Percentiles rank a stretch among this genome's conserved stretches.
These are phyloP conservation scores for Talinum fruticosum DNA, from an alignment of 148 eudicot species.

Conservation along the genomic window DNA sequence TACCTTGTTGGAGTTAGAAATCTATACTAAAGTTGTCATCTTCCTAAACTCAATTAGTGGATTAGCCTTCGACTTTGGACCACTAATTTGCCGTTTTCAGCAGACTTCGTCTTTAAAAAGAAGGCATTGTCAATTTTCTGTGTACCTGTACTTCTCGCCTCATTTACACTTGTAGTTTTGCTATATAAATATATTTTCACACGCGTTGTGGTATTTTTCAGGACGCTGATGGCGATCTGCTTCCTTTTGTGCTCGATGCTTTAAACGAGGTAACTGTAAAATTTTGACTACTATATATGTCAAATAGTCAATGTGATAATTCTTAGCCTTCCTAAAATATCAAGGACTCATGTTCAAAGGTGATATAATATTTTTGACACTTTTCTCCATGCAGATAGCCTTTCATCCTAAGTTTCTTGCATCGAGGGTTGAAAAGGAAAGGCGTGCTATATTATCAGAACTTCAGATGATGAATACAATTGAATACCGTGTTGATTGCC, in stretches of 20 bases:
- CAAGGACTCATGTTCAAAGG: background rate
- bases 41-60: background rate
- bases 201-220: slow-evolving; percentile 32
- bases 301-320: background rate
- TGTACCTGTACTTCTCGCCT: background rate
- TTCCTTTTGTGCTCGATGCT: slow-evolving; percentile 94
- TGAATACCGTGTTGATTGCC: slow-evolving; percentile 99
- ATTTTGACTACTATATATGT: background rate
- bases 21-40: background rate
- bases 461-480: slow-evolving; percentile 99
- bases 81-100: background rate
- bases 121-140: background rate
- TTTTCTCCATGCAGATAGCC: slow-evolving; percentile 63
- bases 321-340: background rate
- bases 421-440: slow-evolving; percentile 99
- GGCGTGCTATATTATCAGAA: slow-evolving; percentile 95
- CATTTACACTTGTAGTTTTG: background rate
- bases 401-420: slow-evolving; percentile 90
- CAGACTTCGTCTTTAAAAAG: background rate
- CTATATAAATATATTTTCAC: background rate
- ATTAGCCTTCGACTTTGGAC: background rate
- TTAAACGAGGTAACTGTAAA: slow-evolving; percentile 70
- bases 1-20: background rate
- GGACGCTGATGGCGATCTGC: slow-evolving; percentile 88
- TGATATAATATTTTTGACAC: slow-evolving; percentile 9